Percentiles rank a stretch among this genome's conserved stretches.
These are phyloP conservation scores for Kwoniella botswanensis DNA, from an alignment of 768 basidiomycete species.

Conservation along the genomic window DNA sequence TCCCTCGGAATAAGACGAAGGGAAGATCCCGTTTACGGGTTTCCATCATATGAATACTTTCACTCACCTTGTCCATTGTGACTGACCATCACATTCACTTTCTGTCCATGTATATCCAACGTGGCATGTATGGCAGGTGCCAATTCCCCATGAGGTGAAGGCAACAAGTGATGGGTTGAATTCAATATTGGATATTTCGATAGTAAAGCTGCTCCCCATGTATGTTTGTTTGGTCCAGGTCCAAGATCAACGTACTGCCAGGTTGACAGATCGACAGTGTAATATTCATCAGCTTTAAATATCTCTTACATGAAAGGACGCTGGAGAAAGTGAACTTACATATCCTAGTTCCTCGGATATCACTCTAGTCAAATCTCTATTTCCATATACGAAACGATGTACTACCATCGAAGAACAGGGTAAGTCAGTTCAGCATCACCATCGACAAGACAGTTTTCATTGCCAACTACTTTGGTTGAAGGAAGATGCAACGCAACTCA, in stretches of 20 bases:
- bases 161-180: conserved; percentile 82
- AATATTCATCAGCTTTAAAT: background rate
- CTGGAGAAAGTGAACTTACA: conserved; percentile 49
- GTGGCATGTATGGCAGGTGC: conserved; percentile 88
- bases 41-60: no score
- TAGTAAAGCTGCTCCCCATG: conserved; percentile 82
- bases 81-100: conserved; percentile 80
- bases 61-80: conserved; percentile 85
- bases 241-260: conserved; percentile 82
- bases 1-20: background rate
- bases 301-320: background rate
- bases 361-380: conserved; percentile 82
- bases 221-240: conserved; percentile 84
- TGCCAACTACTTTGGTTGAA: background rate
- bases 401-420: conserved; percentile 16
- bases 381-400: conserved; percentile 76
- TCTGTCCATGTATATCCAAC: conserved; percentile 76
- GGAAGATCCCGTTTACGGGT: no score
- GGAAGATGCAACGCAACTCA: conserved; percentile 59
- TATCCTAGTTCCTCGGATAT: conserved; percentile 79
- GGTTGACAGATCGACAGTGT: no score
- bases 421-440: background rate
- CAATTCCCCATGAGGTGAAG: conserved; percentile 77
- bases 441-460: no score
- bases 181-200: conserved; percentile 91